Evolutionary conservation across 495 filamentous ascomycete species (phyloP).

Genomic region (Talaromyces adpressus): DNA sequence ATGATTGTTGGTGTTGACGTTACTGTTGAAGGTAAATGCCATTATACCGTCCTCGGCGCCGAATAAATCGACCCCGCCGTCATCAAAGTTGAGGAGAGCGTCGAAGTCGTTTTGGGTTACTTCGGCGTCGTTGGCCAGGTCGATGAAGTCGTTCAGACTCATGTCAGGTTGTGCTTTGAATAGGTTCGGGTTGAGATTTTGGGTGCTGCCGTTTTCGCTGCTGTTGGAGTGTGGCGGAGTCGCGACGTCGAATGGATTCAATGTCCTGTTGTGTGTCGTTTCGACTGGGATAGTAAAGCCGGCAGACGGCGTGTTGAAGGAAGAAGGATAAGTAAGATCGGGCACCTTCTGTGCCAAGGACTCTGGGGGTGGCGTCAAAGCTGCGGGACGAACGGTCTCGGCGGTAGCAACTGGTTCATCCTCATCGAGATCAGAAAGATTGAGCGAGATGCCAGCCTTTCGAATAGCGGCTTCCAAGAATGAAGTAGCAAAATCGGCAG

Average conservation of each 20-base stretch:
- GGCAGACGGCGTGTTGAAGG: neutral
- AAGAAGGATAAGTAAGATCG: slow-evolving; percentile 27
- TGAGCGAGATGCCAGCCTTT: slow-evolving; percentile 61
- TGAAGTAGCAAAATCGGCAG: slow-evolving; percentile 76
- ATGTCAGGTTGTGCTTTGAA: slow-evolving; percentile 19
- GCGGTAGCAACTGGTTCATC: slow-evolving; percentile 24
- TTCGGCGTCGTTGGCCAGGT: slow-evolving; percentile 40
- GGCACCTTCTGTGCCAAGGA: slow-evolving; percentile 38
- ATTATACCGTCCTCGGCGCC: slow-evolving; percentile 20
- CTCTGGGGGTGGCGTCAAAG: slow-evolving; percentile 39
- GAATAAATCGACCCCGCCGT: slow-evolving; percentile 33
- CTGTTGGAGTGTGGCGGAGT: slow-evolving; percentile 38
- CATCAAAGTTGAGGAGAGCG: slow-evolving; percentile 42
- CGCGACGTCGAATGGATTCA: slow-evolving; percentile 25
- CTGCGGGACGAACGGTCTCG: slow-evolving; percentile 2
- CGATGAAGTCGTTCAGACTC: slow-evolving; percentile 40
- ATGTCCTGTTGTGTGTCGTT: slow-evolving; percentile 12
- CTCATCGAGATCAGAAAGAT: neutral
- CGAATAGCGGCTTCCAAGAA: slow-evolving; percentile 81
- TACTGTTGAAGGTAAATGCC: neutral
- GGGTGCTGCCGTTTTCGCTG: slow-evolving; percentile 39
- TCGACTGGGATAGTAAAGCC: slow-evolving; percentile 17
- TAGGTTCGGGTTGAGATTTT: slow-evolving; percentile 30
- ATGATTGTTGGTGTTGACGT: neutral
- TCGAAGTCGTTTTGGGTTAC: slow-evolving; percentile 46